phyloP scores from a whole-genome alignment of 352 stramenopile species.

The Globisporangium nunn region DNA sequence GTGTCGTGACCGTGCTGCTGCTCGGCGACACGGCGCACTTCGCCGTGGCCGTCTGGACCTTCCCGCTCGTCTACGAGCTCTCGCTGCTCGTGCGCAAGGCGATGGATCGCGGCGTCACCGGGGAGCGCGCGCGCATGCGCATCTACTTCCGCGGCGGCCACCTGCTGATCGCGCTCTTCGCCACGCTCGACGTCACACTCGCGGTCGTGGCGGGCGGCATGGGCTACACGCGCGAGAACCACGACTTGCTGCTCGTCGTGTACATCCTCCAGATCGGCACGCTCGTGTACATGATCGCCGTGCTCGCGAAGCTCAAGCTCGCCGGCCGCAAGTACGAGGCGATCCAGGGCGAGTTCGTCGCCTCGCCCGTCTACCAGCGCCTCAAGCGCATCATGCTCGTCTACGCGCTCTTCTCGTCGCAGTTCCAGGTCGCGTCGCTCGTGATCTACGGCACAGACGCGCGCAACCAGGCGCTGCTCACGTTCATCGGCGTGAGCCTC shows the following conservation, averaged over 20 bases:
- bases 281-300: constrained; percentile 33
- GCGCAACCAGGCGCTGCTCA: constrained; percentile 7
- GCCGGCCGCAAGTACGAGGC: constrained; percentile 46
- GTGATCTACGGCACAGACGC: constrained; percentile 25
- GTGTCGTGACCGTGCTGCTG: constrained; percentile 27
- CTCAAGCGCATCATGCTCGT: constrained; percentile 57
- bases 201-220: constrained; percentile 12
- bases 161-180: constrained; percentile 20
- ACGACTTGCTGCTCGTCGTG: constrained; percentile 27
- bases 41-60: constrained; percentile 36
- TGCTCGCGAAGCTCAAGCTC: constrained; percentile 31
- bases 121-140: constrained; percentile 34
- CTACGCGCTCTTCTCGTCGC: constrained; percentile 42
- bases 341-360: constrained; percentile 41
- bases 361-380: constrained; percentile 46
- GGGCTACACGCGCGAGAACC: constrained; percentile 34
- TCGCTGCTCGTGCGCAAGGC: constrained; percentile 42
- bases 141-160: constrained; percentile 30
- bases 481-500: constrained; percentile 32
- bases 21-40: constrained; percentile 47
- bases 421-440: constrained; percentile 42
- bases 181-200: constrained; percentile 19
- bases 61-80: constrained; percentile 55
- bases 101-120: constrained; percentile 47
- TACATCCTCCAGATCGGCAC: constrained; percentile 41